Evolutionary conservation across 176 grass and related monocot species (phyloP), one percentile per base, ranked within the genome.

Genomic region (Lolium perenne): DNA sequence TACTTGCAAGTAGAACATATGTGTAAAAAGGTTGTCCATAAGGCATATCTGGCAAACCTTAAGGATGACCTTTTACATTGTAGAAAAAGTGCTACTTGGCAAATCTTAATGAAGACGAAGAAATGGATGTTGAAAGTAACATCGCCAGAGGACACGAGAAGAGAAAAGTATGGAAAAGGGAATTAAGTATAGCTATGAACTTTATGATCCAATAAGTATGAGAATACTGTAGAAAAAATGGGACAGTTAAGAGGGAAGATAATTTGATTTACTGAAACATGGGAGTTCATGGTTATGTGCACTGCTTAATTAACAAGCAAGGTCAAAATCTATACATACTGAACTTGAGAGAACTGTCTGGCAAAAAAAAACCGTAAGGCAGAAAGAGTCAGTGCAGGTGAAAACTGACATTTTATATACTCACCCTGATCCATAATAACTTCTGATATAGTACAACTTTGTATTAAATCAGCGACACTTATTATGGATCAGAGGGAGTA

Each of bases 381-480:
- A 81, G 16, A 81, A 25, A 35, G 45, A 50, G 21, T 65, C 43
- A 48, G 21, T 64, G 58, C 76, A 46, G 49, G 61, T 67, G 80
- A 55, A 82, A 81, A 69, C 18, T 55, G 3, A 41, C 26, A 82
- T 54, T 54, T 40, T 54, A 40, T 14, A 69, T 38, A 82, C 45
- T 43, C 32, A 43, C 41, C 41, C 7, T 7, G 7, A 7, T 43
- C 41, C 41, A 43, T 43, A 43, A 35, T 35, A 35, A 35, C 32
- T 35, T 35, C 32, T 35, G 32, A 35, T 35, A 35, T 35, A 35
- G 32, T 35, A 35, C 32, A 35, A 35, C 32, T 35, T 35, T 35
- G 32, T 35, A 35, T 2, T 35, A 35, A 35, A 35, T 35, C 32
- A 35, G 32, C 41, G 41, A 43, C 41, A 43, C 41, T 7, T 43